Percentiles rank a stretch among this genome's conserved stretches.
Conservation (phyloP, 2,329 filamentous ascomycete genomes). For the Ascochyta lentis region DNA sequence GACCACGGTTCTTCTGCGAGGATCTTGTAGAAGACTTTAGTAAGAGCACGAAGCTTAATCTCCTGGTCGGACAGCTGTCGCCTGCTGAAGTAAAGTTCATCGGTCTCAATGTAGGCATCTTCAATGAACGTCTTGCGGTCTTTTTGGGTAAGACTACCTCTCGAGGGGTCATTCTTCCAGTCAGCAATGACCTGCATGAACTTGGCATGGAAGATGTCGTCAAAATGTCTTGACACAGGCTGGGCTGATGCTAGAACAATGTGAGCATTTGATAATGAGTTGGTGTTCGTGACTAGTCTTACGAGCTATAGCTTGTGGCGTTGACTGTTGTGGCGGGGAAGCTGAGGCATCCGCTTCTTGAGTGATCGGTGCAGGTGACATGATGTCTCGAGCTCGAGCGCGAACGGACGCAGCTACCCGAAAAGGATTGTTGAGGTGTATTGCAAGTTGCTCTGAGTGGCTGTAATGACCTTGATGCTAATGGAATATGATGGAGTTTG, state of each 20-base stretch:
- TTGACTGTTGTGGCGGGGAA: constrained; percentile 24
- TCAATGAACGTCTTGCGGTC: constrained; percentile 46
- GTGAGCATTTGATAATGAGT: constrained; percentile 8
- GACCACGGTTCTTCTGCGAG: constrained; percentile 49
- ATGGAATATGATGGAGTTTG: constrained; percentile 38
- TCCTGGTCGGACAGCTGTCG: constrained; percentile 40
- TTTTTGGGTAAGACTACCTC: constrained; percentile 37
- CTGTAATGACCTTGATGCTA: constrained; percentile 15
- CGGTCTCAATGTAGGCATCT: constrained; percentile 38
- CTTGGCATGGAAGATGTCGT: constrained; percentile 45
- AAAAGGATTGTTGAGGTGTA: constrained; percentile 17
- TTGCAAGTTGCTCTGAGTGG: constrained; percentile 11
- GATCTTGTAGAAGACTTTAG: constrained; percentile 48
- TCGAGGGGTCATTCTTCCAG: constrained; percentile 40
- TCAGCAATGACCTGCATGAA: constrained; percentile 44
- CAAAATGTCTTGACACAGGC: constrained; percentile 35
- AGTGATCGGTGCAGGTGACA: constrained; percentile 45
- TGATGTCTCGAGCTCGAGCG: constrained; percentile 28
- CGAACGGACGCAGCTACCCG: constrained; percentile 35
- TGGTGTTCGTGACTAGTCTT: constrained; percentile 1
- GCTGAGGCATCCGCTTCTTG: constrained; percentile 30
- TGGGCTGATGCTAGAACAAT: constrained; percentile 19
- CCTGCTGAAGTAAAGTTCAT: constrained; percentile 38
- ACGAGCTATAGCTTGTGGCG: constrained; percentile 19
- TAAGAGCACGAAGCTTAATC: constrained; percentile 46